phyloP scores from a whole-genome alignment of 805 yeast genomes.

The Kuraishia floccosa region DNA sequence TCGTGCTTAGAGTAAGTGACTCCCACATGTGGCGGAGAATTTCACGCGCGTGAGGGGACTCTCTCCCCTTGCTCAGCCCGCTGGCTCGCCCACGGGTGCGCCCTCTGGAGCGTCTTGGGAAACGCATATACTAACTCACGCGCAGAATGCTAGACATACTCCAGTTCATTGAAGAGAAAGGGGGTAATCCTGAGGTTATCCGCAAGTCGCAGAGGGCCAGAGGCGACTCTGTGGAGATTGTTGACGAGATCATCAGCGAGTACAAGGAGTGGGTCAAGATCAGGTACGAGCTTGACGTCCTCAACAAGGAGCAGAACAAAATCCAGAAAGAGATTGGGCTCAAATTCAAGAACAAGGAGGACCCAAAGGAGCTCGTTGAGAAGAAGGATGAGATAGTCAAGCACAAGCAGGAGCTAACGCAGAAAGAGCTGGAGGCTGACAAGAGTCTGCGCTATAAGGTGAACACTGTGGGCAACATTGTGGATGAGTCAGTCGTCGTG shows the following conservation, averaged over 20 bases:
- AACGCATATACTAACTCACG: too few species aligned
- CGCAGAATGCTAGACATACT: constrained; percentile 79
- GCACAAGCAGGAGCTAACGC: constrained; percentile 56
- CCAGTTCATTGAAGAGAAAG: constrained; percentile 90
- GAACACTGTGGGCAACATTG: constrained; percentile 85
- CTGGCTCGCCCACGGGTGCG: too few species aligned
- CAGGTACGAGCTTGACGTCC: constrained; percentile 81
- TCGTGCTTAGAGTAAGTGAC: too few species aligned
- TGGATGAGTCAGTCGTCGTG: constrained; percentile 83
- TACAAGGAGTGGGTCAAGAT: constrained; percentile 89
- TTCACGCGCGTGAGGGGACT: too few species aligned
- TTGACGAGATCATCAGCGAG: constrained; percentile 86
- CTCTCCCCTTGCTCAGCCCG: too few species aligned
- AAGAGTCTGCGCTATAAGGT: constrained; percentile 66
- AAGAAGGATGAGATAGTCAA: constrained; percentile 67
- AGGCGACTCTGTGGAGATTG: constrained; percentile 89
- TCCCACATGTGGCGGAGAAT: too few species aligned
- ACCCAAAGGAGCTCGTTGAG: constrained; percentile 72
- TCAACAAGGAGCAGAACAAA: constrained; percentile 81
- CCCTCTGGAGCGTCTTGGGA: too few species aligned
- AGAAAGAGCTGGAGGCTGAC: constrained; percentile 74
- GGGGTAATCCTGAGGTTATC: constrained; percentile 88
- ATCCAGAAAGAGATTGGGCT: constrained; percentile 89
- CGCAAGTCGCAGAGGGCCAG: constrained; percentile 87
- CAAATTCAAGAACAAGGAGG: constrained; percentile 91